Conservation (phyloP, 75 land plant genomes). For the Chamaecyparis obtusa region DNA sequence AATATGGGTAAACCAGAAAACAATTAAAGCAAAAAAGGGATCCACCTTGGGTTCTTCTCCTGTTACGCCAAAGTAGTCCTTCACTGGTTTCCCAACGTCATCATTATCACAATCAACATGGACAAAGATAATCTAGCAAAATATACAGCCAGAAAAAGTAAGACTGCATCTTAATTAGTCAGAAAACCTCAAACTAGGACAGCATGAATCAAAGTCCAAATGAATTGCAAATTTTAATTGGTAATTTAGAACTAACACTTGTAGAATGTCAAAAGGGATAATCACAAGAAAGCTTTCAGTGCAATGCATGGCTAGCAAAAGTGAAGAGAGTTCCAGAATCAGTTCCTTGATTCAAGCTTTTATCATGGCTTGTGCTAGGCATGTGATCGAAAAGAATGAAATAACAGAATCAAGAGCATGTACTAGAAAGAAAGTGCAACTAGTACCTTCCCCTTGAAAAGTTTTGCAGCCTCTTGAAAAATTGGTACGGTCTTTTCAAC, state of each 20-base stretch:
- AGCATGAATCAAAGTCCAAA: neutral
- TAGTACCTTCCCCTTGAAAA: slow-evolving; percentile 85
- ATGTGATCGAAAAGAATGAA: neutral
- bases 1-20: neutral
- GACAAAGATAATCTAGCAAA: slow-evolving; percentile 72
- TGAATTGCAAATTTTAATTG: neutral
- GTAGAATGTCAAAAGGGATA: neutral
- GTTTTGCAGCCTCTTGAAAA: slow-evolving; percentile 79
- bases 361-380: neutral
- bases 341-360: neutral
- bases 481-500: slow-evolving; percentile 35
- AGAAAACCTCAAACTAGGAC: slow-evolving; percentile 5
- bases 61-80: slow-evolving; percentile 82
- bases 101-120: slow-evolving; percentile 68
- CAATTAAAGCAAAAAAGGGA: neutral
- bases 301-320: neutral
- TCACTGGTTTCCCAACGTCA: slow-evolving; percentile 62
- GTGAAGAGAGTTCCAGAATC: neutral
- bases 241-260: neutral
- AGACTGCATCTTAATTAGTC: neutral
- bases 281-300: neutral
- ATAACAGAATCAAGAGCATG: neutral
- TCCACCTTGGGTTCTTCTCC: slow-evolving; percentile 67
- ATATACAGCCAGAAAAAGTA: neutral
- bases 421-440: neutral